A percentile compares a stretch with the other conserved stretches of the same genome.
phyloP scores from a whole-genome alignment of 2,329 filamentous ascomycete genomes.

The Alternaria alternata region DNA sequence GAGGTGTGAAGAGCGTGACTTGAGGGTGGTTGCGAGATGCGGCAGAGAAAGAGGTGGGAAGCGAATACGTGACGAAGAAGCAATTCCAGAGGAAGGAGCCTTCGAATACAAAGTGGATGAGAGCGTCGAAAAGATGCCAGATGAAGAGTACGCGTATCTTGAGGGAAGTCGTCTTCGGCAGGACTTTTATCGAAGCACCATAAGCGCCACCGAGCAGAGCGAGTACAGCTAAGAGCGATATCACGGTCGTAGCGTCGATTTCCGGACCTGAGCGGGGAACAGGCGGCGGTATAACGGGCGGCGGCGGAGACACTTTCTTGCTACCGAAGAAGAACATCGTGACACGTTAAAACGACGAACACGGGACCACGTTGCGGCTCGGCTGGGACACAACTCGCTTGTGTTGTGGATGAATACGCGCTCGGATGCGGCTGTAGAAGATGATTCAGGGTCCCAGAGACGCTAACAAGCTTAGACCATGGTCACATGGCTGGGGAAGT shows the following conservation, averaged over 20 bases:
- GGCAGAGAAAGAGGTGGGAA: slow-evolving; percentile 52
- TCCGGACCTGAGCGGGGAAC: slow-evolving; percentile 59
- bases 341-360: slow-evolving; percentile 10
- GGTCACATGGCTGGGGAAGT: slow-evolving; percentile 38
- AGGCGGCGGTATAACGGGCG: slow-evolving; percentile 63
- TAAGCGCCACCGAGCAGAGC: slow-evolving; percentile 64
- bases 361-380: slow-evolving; percentile 10
- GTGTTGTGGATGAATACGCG: slow-evolving; percentile 17
- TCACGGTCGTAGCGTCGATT: slow-evolving; percentile 60
- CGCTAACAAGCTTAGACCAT: slow-evolving; percentile 2
- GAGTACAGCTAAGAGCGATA: slow-evolving; percentile 64
- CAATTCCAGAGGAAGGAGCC: slow-evolving; percentile 92
- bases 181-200: slow-evolving; percentile 56
- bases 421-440: slow-evolving; percentile 15
- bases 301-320: slow-evolving; percentile 57
- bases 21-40: slow-evolving; percentile 36
- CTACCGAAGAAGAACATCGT: slow-evolving; percentile 34
- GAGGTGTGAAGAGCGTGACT: slow-evolving; percentile 54
- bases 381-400: slow-evolving; percentile 15
- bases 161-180: slow-evolving; percentile 62
- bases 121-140: slow-evolving; percentile 92
- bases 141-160: slow-evolving; percentile 82
- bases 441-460: slow-evolving; percentile 30
- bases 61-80: slow-evolving; percentile 73
- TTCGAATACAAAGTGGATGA: slow-evolving; percentile 92